Conservation (phyloP, 352 stramenopile species). For the Pythium brachiatum region DNA sequence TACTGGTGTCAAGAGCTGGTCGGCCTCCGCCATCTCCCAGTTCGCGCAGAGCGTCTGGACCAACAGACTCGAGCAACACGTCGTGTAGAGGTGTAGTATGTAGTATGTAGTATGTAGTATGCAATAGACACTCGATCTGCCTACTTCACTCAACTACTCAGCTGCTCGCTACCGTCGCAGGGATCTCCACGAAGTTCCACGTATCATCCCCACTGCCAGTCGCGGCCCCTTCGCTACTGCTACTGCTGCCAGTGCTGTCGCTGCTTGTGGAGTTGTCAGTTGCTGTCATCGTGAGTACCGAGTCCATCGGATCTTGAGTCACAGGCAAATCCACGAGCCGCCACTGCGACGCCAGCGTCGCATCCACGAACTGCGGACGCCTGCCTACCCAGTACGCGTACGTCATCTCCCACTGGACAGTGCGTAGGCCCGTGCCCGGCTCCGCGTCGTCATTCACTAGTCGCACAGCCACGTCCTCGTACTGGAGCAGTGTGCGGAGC, state of each 20-base stretch:
- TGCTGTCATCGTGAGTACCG: constrained; percentile 16
- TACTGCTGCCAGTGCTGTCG: neutral
- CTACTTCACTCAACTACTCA: neutral
- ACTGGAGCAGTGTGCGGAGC: constrained; percentile 35
- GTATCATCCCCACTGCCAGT: neutral
- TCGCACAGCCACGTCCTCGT: constrained; percentile 37
- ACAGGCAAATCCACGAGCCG: constrained; percentile 14
- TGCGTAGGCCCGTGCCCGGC: neutral
- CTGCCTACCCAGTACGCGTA: constrained; percentile 24
- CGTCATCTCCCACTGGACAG: constrained; percentile 17
- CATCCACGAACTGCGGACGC: constrained; percentile 14
- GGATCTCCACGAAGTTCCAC: constrained; percentile 11
- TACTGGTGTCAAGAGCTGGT: constrained; percentile 35
- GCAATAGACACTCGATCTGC: too few relatives aligned
- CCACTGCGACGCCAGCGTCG: constrained; percentile 9
- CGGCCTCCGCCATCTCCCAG: constrained; percentile 43
- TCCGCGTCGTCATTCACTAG: constrained; percentile 17
- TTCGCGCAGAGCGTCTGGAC: constrained; percentile 49
- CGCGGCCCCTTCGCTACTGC: neutral
- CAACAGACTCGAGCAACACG: constrained; percentile 1
- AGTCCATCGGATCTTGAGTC: constrained; percentile 2
- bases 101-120: neutral
- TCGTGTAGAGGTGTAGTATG: neutral
- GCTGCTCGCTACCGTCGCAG: neutral
- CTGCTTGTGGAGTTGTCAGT: constrained; percentile 4